Percentiles rank a stretch among this genome's conserved stretches.
phyloP scores from a whole-genome alignment of 140 eudicot species.

The Erigeron philadelphicus region DNA sequence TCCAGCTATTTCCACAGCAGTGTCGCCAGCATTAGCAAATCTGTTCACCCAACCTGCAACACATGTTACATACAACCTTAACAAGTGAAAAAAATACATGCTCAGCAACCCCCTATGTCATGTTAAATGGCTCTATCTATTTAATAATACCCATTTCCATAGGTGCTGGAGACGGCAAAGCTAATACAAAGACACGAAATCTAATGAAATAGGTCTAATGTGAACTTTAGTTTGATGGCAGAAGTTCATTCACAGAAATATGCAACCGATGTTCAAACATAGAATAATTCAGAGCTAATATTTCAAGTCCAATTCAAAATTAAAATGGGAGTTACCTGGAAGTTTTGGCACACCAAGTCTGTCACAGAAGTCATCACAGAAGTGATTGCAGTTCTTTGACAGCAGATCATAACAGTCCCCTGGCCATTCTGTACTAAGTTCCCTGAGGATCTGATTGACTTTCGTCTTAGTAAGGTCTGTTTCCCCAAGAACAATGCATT shows the following conservation, averaged over 20 bases:
- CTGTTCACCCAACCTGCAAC: constrained; percentile 71
- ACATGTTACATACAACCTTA: not conserved
- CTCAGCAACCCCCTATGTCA: not conserved
- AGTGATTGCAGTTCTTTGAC: constrained; percentile 87
- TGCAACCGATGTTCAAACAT: not conserved
- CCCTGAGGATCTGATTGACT: constrained; percentile 79
- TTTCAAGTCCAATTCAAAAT: not conserved
- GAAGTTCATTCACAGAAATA: not conserved
- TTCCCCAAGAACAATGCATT: constrained; percentile 67
- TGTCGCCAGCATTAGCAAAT: constrained; percentile 68
- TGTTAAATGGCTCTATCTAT: not conserved
- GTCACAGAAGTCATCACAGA: constrained; percentile 88
- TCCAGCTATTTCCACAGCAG: constrained; percentile 75
- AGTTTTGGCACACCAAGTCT: constrained; percentile 74
- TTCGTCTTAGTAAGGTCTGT: constrained; percentile 49
- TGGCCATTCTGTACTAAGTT: constrained; percentile 90
- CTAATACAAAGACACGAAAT: not conserved
- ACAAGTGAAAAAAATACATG: not conserved
- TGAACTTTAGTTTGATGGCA: not conserved
- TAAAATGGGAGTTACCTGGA: constrained; percentile 51
- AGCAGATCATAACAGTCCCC: constrained; percentile 77
- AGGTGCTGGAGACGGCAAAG: not conserved
- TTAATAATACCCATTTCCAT: not conserved
- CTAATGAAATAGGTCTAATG: not conserved
- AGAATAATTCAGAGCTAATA: not conserved